These are phyloP conservation scores for Saccharomycopsis microspora DNA, from an alignment of 805 yeast genomes.

Conservation along the genomic window DNA sequence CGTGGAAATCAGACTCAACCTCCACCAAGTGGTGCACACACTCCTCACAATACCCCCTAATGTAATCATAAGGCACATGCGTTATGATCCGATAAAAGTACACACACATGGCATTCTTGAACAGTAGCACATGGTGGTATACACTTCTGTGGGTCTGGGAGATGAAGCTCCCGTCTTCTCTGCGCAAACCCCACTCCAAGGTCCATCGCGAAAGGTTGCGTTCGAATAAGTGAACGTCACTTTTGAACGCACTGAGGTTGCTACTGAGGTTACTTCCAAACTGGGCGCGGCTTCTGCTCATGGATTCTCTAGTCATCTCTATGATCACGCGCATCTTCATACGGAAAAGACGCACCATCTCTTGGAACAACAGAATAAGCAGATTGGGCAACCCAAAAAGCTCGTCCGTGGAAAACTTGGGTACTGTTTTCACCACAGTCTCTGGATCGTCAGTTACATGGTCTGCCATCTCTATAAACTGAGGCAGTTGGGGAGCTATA, in stretches of 20 bases:
- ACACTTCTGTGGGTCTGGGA: slow-evolving; percentile 47
- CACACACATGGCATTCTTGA: slow-evolving; percentile 59
- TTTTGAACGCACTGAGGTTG: neutral
- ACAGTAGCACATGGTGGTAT: slow-evolving; percentile 71
- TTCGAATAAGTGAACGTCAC: slow-evolving; percentile 27
- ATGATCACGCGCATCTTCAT: slow-evolving; percentile 33
- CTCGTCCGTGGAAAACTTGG: slow-evolving; percentile 56
- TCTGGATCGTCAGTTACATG: too few relatives aligned
- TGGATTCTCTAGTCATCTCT: neutral
- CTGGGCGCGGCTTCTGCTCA: neutral
- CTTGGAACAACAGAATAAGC: slow-evolving; percentile 57
- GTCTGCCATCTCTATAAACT: too few relatives aligned
- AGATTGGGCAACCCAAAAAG: slow-evolving; percentile 81
- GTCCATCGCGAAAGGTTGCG: slow-evolving; percentile 51
- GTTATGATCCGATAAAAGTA: slow-evolving; percentile 38
- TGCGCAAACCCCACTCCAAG: slow-evolving; percentile 56
- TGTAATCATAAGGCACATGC: slow-evolving; percentile 45
- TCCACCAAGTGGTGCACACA: slow-evolving; percentile 47
- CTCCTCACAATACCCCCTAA: slow-evolving; percentile 53
- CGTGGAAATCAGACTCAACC: slow-evolving; percentile 28
- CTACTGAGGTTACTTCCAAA: too few relatives aligned
- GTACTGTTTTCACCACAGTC: too few relatives aligned
- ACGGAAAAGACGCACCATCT: slow-evolving; percentile 56
- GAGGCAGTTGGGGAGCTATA: too few relatives aligned
- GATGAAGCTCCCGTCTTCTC: neutral